Evolutionary conservation across 2,329 filamentous ascomycete genomes (phyloP).

Genomic region (Penicillium sp.): DNA sequence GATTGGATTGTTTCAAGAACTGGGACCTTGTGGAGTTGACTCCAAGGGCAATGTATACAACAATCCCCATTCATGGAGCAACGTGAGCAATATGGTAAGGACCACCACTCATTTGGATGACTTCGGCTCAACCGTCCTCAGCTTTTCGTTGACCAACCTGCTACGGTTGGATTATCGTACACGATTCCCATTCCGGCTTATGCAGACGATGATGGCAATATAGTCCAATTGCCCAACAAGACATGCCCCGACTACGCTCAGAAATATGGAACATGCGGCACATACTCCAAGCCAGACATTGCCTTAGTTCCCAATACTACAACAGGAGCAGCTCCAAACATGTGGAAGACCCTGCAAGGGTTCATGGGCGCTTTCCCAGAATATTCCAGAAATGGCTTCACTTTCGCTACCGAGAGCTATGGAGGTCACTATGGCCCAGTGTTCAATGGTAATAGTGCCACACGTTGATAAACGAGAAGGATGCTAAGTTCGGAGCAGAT

Average conservation of each 20-base stretch:
- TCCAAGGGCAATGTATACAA: slow-evolving; percentile 18
- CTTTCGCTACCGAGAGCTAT: slow-evolving; percentile 55
- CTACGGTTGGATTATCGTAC: slow-evolving; percentile 20
- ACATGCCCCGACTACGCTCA: slow-evolving; percentile 16
- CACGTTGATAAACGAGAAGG: background rate
- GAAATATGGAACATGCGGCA: slow-evolving; percentile 46
- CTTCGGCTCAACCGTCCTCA: background rate
- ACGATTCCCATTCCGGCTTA: slow-evolving; percentile 16
- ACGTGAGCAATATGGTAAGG: slow-evolving; percentile 21
- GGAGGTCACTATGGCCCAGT: slow-evolving; percentile 57
- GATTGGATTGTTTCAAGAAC: slow-evolving; percentile 34
- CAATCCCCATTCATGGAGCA: slow-evolving; percentile 23
- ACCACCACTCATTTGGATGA: background rate
- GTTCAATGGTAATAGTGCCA: slow-evolving; percentile 39
- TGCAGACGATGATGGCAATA: slow-evolving; percentile 5
- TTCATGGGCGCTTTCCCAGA: slow-evolving; percentile 60
- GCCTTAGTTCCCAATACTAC: slow-evolving; percentile 53
- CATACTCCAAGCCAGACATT: slow-evolving; percentile 51
- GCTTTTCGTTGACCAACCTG: slow-evolving; percentile 24
- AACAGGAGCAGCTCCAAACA: slow-evolving; percentile 51
- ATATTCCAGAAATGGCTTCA: slow-evolving; percentile 49
- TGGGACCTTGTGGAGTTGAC: slow-evolving; percentile 29
- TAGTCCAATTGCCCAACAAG: slow-evolving; percentile 11
- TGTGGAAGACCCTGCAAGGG: slow-evolving; percentile 59
- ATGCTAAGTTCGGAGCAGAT: slow-evolving; percentile 7